Percentiles rank a stretch among this genome's conserved stretches.
phyloP scores from a whole-genome alignment of 2,329 filamentous ascomycete species.

The Xylariaceae sp. region DNA sequence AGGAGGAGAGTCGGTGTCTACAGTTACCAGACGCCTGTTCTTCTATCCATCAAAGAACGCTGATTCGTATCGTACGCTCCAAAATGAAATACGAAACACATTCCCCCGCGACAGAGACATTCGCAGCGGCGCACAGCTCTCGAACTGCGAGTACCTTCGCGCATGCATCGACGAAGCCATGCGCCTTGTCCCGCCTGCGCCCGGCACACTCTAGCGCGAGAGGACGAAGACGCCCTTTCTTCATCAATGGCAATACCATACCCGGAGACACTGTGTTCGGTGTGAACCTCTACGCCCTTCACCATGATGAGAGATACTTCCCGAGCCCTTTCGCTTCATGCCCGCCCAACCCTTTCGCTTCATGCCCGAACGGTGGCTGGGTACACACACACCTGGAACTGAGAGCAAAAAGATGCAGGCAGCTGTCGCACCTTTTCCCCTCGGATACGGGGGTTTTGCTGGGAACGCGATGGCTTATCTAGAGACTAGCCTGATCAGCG shows the following conservation, averaged over 20 bases:
- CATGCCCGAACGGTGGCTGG: conserved; percentile 8
- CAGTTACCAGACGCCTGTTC: conserved; percentile 9
- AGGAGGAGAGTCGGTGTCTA: conserved; percentile 8
- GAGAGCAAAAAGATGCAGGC: too few species aligned
- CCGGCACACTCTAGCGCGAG: conserved; percentile 4
- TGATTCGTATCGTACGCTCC: conserved; percentile 2
- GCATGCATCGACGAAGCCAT: too few species aligned
- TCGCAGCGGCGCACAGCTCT: conserved; percentile 4
- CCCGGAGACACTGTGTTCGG: conserved; percentile 7
- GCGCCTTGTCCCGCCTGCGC: conserved; percentile 2
- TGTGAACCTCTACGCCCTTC: conserved; percentile 6
- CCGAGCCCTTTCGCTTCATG: too few species aligned
- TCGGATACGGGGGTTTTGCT: too few species aligned
- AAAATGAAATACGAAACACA: conserved; percentile 4
- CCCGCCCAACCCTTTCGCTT: too few species aligned
- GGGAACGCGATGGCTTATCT: too few species aligned
- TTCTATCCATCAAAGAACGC: conserved; percentile 14
- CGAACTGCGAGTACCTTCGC: conserved; percentile 12
- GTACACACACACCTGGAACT: background rate
- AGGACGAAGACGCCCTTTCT: background rate
- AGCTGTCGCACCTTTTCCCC: too few species aligned
- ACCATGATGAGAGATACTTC: conserved; percentile 5
- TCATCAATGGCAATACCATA: conserved; percentile 8
- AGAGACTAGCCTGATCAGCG: too few species aligned
- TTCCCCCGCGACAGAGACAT: conserved; percentile 2